A percentile compares a stretch with the other conserved stretches of the same genome.
Evolutionary conservation across 2,329 filamentous ascomycete genomes (phyloP).

Genomic region (Trichoderma lentiforme): DNA sequence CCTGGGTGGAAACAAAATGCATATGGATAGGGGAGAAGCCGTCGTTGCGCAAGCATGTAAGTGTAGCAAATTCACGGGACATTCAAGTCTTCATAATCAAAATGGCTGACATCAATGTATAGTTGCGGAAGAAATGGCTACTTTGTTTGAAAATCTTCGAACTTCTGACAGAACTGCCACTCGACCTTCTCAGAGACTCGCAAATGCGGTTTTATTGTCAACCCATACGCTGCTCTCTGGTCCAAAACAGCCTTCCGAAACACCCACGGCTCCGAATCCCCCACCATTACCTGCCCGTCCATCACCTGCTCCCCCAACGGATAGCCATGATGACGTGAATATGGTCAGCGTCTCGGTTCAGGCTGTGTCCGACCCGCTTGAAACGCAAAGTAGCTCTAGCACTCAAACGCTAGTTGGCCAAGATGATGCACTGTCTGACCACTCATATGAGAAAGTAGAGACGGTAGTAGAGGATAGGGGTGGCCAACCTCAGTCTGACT

Average conservation of each 20-base stretch:
- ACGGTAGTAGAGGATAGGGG: conserved; percentile 17
- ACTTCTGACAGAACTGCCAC: conserved; percentile 59
- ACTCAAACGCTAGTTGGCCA: conserved; percentile 52
- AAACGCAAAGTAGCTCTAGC: conserved; percentile 47
- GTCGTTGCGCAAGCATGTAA: conserved; percentile 71
- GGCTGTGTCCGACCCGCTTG: conserved; percentile 29
- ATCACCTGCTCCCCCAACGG: conserved; percentile 37
- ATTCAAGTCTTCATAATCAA: neutral
- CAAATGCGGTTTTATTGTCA: conserved; percentile 70
- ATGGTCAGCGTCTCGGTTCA: conserved; percentile 35
- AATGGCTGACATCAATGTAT: conserved; percentile 10
- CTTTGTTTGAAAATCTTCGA: conserved; percentile 69
- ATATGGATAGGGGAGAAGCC: conserved; percentile 52
- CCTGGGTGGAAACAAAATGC: conserved; percentile 65
- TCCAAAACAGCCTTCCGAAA: conserved; percentile 28
- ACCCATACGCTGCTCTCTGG: conserved; percentile 39
- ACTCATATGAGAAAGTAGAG: conserved; percentile 36
- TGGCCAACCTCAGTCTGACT: conserved; percentile 22
- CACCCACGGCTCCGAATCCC: conserved; percentile 29
- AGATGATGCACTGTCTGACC: conserved; percentile 36
- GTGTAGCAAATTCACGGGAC: conserved; percentile 34
- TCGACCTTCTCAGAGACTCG: conserved; percentile 71
- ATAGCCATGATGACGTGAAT: conserved; percentile 32
- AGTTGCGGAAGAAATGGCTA: conserved; percentile 73
- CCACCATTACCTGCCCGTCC: conserved; percentile 52